These are phyloP conservation scores for Apiospora kogelbergensis DNA, from an alignment of 2,329 filamentous ascomycete species.

Conservation along the genomic window DNA sequence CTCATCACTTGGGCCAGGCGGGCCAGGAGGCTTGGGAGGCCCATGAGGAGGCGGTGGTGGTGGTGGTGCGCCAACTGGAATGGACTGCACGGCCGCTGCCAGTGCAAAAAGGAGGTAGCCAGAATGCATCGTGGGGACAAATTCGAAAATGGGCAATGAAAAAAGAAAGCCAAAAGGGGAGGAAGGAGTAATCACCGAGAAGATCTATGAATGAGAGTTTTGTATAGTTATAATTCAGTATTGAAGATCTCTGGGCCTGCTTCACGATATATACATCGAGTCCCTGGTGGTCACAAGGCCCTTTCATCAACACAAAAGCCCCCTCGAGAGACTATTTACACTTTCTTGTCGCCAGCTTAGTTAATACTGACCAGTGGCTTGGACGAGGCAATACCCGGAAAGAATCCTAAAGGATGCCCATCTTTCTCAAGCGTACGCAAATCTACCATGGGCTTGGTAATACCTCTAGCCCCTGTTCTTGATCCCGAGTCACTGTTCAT, in stretches of 20 bases:
- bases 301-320: too few relatives aligned
- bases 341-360: conserved; percentile 18
- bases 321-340: neutral
- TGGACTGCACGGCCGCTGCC: neutral
- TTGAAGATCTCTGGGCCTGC: too few relatives aligned
- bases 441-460: conserved; percentile 18
- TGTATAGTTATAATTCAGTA: too few relatives aligned
- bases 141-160: neutral
- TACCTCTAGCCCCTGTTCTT: too few relatives aligned
- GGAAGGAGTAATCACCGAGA: too few relatives aligned
- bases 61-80: neutral
- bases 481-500: too few relatives aligned
- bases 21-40: too few relatives aligned
- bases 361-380: conserved; percentile 17
- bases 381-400: conserved; percentile 18
- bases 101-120: neutral
- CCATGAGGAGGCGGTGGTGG: too few relatives aligned
- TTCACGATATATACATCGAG: neutral
- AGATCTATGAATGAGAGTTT: too few relatives aligned
- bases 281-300: too few relatives aligned
- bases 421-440: too few relatives aligned
- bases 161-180: too few relatives aligned
- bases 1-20: neutral
- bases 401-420: conserved; percentile 21
- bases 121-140: neutral